These are phyloP conservation scores for Albifimbria verrucaria DNA, from an alignment of 2,329 filamentous ascomycete genomes.

Conservation along the genomic window DNA sequence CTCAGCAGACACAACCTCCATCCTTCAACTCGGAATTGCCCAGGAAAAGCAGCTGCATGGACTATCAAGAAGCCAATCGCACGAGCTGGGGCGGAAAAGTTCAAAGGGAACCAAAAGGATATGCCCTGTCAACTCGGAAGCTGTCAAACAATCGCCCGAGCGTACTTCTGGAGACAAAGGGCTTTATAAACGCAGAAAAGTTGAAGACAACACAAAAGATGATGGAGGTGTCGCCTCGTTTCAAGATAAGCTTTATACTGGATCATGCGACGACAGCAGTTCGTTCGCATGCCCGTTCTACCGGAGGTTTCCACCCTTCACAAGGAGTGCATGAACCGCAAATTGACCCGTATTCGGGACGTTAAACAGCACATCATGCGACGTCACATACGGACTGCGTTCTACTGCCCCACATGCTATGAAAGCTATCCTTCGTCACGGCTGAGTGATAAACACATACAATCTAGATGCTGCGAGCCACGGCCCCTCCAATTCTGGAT, in stretches of 20 bases:
- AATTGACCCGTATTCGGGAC: constrained; percentile 14
- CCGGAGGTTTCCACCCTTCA: constrained; percentile 9
- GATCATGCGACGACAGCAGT: background rate
- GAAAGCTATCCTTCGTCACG: background rate
- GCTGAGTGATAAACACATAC: constrained; percentile 7
- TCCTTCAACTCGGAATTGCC: too few species aligned
- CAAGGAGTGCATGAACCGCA: constrained; percentile 11
- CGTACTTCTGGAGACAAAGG: too few species aligned
- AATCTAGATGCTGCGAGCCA: background rate
- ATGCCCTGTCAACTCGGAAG: too few species aligned
- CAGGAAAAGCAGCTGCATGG: too few species aligned
- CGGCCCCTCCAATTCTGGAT: background rate
- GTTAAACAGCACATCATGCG: constrained; percentile 16
- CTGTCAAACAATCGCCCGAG: too few species aligned
- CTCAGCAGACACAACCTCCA: too few species aligned
- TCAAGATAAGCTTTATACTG: background rate
- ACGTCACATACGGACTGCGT: constrained; percentile 5
- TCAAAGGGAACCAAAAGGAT: too few species aligned
- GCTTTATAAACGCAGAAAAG: too few species aligned
- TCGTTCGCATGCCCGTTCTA: constrained; percentile 14
- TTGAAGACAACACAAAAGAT: too few species aligned
- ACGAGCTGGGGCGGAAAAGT: too few species aligned
- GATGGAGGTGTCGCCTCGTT: background rate
- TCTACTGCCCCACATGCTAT: constrained; percentile 10
- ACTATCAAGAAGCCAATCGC: too few species aligned